Base-by-base conservation (phyloP, 2,329 filamentous ascomycete genomes). In the Xylariaceae sp. region DNA sequence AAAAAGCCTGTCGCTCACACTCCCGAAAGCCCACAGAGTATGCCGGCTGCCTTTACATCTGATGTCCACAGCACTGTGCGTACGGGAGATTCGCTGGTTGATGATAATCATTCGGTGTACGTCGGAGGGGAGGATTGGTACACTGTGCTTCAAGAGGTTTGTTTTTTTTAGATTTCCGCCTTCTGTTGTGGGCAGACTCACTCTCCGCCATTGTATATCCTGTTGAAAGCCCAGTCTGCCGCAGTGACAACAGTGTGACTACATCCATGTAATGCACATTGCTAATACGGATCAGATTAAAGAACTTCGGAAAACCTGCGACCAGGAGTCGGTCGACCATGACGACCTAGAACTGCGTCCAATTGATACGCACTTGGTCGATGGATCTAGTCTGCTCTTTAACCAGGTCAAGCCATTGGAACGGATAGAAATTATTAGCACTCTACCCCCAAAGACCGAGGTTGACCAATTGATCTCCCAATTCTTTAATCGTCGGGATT, bases 281-380 rank as follows among this genome's bases (percentile, higher is more conserved):
- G n/a, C n/a, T n/a, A n/a, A n/a, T n/a, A n/a, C n/a, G n/a, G n/a
- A n/a, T n/a, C n/a, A 59, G 56, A 53, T 59, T 34, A 57, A 53
- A 29, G 48, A 57, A 28, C 47, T 59, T 19, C 55, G 53, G 36
- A 49, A 39, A 6, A 40, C 45, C 9, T 56, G 49, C 39, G 49
- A 18, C 39, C 46, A 54, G 45, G 45, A 46, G 22, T 48, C 51
- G 13, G 45, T 51, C 37, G 42, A 48, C 11, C 17, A 41, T 2
- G 32, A 19, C 18, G 45, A 51, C 18, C 37, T 43, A 28, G 26
- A 24, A 22, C n/a, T 46, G 9, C 66, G 65, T 4, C 67, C 64
- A 3, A 18, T 9, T 19, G 8, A 11, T 35, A 49, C 48, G 9
- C 43, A 48, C 19, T 45, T 42, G 3, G 54, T 56, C 19, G 50